A percentile compares a stretch with the other conserved stretches of the same genome.
Conservation (phyloP, 495 filamentous ascomycete species). For the Delitschia confertaspora region DNA sequence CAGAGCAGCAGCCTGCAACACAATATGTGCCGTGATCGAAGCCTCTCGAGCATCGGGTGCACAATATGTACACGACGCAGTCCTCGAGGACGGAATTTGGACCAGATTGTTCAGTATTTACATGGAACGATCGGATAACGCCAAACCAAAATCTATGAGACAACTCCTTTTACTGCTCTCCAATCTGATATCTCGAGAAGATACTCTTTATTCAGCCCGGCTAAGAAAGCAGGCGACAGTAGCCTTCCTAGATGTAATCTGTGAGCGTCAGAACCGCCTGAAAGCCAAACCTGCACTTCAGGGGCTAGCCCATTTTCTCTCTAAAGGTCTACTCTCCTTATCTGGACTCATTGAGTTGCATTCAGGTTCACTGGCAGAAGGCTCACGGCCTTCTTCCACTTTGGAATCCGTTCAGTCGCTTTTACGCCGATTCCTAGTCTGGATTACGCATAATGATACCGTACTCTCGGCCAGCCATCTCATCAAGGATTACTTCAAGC, state of each 20-base stretch:
- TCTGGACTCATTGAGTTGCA: slow-evolving; percentile 27
- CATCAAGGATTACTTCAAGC: slow-evolving; percentile 49
- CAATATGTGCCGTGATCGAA: slow-evolving; percentile 31
- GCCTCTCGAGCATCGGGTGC: slow-evolving; percentile 31
- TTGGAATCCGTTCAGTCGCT: slow-evolving; percentile 20
- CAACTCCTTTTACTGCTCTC: slow-evolving; percentile 46
- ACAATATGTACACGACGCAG: slow-evolving; percentile 32
- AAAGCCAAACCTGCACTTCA: slow-evolving; percentile 56
- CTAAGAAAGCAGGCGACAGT: slow-evolving; percentile 23
- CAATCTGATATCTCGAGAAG: slow-evolving; percentile 30
- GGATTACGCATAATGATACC: slow-evolving; percentile 54
- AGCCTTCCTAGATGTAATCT: slow-evolving; percentile 44
- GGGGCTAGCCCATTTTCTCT: slow-evolving; percentile 50
- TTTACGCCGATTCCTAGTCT: slow-evolving; percentile 42
- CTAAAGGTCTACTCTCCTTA: slow-evolving; percentile 41
- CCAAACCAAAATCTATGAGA: slow-evolving; percentile 65
- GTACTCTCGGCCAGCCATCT: slow-evolving; percentile 57
- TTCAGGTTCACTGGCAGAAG: slow-evolving; percentile 21
- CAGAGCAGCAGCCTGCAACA: slow-evolving; percentile 35
- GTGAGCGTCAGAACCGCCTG: slow-evolving; percentile 42
- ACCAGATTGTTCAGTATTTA: slow-evolving; percentile 57
- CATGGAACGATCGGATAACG: slow-evolving; percentile 63
- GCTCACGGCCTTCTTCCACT: too few species aligned
- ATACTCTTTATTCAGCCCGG: not conserved
- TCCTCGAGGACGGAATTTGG: slow-evolving; percentile 41